phyloP scores from a whole-genome alignment of 345 rosid genomes.

The Gossypium ekmanianum region DNA sequence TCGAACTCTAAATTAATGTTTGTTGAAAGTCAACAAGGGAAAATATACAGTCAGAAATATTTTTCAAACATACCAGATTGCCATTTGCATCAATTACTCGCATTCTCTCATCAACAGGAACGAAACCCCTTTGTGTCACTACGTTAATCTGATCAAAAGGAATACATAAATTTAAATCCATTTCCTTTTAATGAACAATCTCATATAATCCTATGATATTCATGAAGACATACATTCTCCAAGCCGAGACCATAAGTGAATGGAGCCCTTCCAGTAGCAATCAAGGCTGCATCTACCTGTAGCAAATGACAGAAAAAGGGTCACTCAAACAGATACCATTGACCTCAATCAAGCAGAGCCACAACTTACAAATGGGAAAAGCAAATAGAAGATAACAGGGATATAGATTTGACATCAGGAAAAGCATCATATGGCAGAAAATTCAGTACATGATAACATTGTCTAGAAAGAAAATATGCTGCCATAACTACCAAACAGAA shows the following conservation, averaged over 20 bases:
- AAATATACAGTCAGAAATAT: conserved; percentile 5
- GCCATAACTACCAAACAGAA: background rate
- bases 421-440: background rate
- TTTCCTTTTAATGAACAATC: background rate
- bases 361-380: background rate
- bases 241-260: conserved; percentile 95
- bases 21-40: background rate
- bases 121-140: conserved; percentile 83
- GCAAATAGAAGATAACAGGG: conserved; percentile 5
- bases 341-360: background rate
- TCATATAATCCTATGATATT: background rate
- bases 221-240: conserved; percentile 59
- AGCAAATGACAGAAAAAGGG: conserved; percentile 17
- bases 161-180: background rate
- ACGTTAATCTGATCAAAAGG: conserved; percentile 59
- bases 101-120: conserved; percentile 93
- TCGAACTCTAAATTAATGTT: conserved; percentile 19
- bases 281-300: conserved; percentile 94
- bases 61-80: conserved; percentile 47
- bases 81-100: conserved; percentile 81
- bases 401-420: background rate
- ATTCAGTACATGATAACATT: background rate
- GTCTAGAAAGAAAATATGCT: background rate
- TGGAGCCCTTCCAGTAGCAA: conserved; percentile 99
- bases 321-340: background rate